phyloP scores from a whole-genome alignment of 2,329 filamentous ascomycete species.

The Beauveria bassiana region DNA sequence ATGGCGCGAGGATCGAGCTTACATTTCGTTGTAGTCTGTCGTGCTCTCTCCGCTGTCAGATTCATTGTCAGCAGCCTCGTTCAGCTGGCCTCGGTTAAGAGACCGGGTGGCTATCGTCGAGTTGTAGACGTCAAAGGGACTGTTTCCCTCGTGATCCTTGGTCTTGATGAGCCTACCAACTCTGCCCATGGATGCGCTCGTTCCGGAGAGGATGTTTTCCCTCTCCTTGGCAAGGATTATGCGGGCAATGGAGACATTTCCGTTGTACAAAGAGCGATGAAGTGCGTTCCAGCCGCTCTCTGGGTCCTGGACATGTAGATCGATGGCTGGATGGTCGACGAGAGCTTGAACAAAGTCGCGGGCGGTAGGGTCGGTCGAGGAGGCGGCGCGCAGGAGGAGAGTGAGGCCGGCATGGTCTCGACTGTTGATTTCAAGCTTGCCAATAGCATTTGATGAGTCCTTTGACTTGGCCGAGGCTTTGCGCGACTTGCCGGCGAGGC shows the following conservation, averaged over 20 bases:
- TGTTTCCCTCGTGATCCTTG: constrained; percentile 91
- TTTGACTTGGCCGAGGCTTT: constrained; percentile 39
- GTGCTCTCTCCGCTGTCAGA: constrained; percentile 48
- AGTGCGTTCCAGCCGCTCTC: constrained; percentile 96
- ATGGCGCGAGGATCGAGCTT: constrained; percentile 15
- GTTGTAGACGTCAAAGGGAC: constrained; percentile 87
- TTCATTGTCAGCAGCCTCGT: constrained; percentile 32
- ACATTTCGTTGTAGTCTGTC: constrained; percentile 21
- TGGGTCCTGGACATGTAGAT: constrained; percentile 77
- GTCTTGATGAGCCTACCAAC: constrained; percentile 79
- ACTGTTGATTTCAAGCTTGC: constrained; percentile 68
- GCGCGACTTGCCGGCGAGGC: constrained; percentile 40
- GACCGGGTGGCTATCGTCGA: constrained; percentile 75
- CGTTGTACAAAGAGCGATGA: constrained; percentile 82
- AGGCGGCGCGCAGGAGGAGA: constrained; percentile 74
- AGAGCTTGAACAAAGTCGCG: constrained; percentile 69
- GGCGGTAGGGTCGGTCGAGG: constrained; percentile 62
- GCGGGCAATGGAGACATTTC: constrained; percentile 80
- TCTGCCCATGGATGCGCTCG: constrained; percentile 50
- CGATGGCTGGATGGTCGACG: constrained; percentile 72
- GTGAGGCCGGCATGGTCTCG: constrained; percentile 78
- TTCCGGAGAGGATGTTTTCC: constrained; percentile 53
- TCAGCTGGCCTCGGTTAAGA: constrained; percentile 34
- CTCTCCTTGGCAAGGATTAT: constrained; percentile 73
- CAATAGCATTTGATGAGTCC: constrained; percentile 33